These are phyloP conservation scores for Euphrasia confusa DNA, from an alignment of 257 asterid species.

Conservation along the genomic window DNA sequence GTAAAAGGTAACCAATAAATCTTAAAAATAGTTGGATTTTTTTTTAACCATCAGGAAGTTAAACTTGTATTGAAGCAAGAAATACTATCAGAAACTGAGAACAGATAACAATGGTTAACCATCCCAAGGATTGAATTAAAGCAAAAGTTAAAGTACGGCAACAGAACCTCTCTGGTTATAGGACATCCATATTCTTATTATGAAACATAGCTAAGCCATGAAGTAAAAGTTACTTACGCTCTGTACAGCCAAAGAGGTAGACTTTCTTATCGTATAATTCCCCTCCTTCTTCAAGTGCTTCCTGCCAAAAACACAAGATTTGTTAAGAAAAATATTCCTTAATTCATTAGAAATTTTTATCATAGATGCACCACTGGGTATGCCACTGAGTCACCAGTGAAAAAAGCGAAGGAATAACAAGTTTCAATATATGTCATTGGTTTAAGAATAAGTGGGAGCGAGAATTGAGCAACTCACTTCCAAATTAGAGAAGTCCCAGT, in stretches of 20 bases:
- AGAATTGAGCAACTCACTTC: slow-evolving; percentile 49
- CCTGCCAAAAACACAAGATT: slow-evolving; percentile 40
- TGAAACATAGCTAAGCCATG: background rate
- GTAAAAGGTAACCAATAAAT: background rate
- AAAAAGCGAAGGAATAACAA: slow-evolving; percentile 14
- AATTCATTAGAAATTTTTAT: background rate
- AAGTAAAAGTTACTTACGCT: slow-evolving; percentile 56
- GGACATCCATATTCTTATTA: background rate
- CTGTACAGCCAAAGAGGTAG: slow-evolving; percentile 86
- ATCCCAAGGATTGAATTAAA: background rate
- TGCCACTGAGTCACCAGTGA: slow-evolving; percentile 2
- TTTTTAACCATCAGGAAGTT: background rate
- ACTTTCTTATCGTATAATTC: slow-evolving; percentile 59
- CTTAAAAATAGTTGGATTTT: background rate
- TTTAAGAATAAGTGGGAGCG: background rate
- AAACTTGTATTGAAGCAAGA: slow-evolving; percentile 7
- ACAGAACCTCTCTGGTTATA: background rate
- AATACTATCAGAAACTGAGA: background rate
- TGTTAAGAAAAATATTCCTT: slow-evolving; percentile 19
- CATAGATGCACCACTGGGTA: background rate
- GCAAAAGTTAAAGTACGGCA: background rate
- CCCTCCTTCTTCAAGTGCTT: slow-evolving; percentile 91
- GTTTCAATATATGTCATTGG: background rate
- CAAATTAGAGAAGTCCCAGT: slow-evolving; percentile 73
- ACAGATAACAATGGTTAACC: slow-evolving; percentile 8